A percentile compares a stretch with the other conserved stretches of the same genome.
Conservation (phyloP, 2,329 filamentous ascomycete genomes). For the Laburnicola sp. region DNA sequence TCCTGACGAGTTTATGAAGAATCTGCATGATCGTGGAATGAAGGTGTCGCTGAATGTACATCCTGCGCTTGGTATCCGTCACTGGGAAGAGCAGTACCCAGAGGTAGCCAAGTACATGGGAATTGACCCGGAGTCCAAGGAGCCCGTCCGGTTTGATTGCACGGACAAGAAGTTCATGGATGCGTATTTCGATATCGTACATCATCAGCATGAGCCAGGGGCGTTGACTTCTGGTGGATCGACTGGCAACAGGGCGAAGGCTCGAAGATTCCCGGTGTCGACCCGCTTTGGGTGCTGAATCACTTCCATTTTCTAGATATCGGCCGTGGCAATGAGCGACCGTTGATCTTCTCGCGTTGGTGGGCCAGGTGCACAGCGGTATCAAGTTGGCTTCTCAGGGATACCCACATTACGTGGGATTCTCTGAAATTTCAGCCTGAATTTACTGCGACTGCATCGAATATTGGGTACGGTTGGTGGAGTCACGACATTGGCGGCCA, state of each 20-base stretch:
- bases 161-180: conserved; percentile 59
- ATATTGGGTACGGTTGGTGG: conserved; percentile 71
- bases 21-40: conserved; percentile 57
- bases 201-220: conserved; percentile 60
- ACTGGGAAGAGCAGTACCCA: conserved; percentile 60
- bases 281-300: conserved; percentile 67
- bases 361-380: conserved; percentile 65
- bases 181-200: conserved; percentile 62
- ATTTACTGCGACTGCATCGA: conserved; percentile 67
- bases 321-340: conserved; percentile 46
- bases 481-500: conserved; percentile 70
- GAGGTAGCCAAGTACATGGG: conserved; percentile 58
- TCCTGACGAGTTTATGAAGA: conserved; percentile 55
- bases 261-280: conserved; percentile 60
- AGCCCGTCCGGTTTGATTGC: conserved; percentile 61
- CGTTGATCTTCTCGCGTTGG: conserved; percentile 64
- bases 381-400: conserved; percentile 69
- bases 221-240: conserved; percentile 68
- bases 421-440: conserved; percentile 67
- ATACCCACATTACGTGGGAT: conserved; percentile 62
- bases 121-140: conserved; percentile 54
- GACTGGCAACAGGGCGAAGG: conserved; percentile 67
- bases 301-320: conserved; percentile 66
- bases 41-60: conserved; percentile 65
- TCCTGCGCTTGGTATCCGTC: conserved; percentile 61